Evolutionary conservation across 1,139 yeast genomes (phyloP).

Genomic region (Taphrina deformans): DNA sequence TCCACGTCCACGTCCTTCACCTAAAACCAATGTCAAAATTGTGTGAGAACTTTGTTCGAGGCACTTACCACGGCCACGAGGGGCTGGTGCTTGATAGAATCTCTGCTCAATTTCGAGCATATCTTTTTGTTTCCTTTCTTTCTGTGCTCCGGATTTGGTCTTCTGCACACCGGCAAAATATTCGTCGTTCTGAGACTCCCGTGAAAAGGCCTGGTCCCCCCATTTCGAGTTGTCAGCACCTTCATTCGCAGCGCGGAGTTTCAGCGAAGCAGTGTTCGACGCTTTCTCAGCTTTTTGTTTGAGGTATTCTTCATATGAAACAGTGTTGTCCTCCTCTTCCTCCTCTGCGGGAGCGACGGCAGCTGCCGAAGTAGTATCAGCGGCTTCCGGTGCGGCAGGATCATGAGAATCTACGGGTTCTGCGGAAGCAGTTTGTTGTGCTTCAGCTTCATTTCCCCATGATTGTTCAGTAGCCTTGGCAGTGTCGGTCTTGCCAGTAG

Average conservation of each 20-base stretch:
- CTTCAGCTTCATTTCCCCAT: conserved; percentile 57
- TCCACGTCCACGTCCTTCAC: conserved; percentile 30
- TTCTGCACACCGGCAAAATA: conserved; percentile 56
- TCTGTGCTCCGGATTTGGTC: conserved; percentile 47
- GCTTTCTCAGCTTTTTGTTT: conserved; percentile 50
- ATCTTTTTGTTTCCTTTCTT: conserved; percentile 65
- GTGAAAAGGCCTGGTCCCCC: conserved; percentile 42
- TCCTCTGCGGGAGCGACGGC: conserved; percentile 32
- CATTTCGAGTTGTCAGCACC: conserved; percentile 59
- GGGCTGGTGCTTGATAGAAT: conserved; percentile 48
- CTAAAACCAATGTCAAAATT: not conserved
- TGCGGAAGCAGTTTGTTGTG: conserved; percentile 44
- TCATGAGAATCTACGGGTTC: conserved; percentile 63
- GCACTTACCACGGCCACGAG: conserved; percentile 19
- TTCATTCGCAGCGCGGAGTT: conserved; percentile 59
- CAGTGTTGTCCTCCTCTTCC: conserved; percentile 47
- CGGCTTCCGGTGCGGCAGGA: conserved; percentile 68
- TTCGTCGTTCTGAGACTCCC: conserved; percentile 46
- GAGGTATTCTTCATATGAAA: conserved; percentile 72
- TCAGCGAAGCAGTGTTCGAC: conserved; percentile 47
- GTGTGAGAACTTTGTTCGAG: not conserved
- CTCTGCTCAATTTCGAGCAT: conserved; percentile 62
- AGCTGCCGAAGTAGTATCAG: conserved; percentile 49
- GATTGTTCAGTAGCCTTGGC: conserved; percentile 81
- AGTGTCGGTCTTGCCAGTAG: conserved; percentile 57